A percentile compares a stretch with the other conserved stretches of the same genome.
phyloP scores from a whole-genome alignment of 768 basidiomycete species.

The Mycena latifolia region DNA sequence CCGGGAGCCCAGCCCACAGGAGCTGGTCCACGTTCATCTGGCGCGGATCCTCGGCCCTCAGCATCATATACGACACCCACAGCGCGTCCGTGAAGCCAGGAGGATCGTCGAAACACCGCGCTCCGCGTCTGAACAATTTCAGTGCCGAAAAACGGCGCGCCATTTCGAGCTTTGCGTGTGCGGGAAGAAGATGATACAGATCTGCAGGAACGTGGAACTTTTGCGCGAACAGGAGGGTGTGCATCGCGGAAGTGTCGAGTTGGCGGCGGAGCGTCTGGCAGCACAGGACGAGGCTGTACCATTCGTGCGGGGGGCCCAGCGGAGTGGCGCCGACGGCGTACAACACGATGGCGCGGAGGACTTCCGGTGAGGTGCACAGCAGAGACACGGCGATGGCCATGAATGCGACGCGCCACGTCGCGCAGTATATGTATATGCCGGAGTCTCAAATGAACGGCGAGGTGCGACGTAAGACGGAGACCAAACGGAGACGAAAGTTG shows the following conservation, averaged over 20 bases:
- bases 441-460: constrained; percentile 25
- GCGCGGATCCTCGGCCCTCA: constrained; percentile 63
- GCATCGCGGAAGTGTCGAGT: constrained; percentile 35
- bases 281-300: constrained; percentile 28
- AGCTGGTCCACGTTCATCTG: constrained; percentile 63
- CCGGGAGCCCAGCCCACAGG: constrained; percentile 54
- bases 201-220: constrained; percentile 64
- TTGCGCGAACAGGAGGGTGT: constrained; percentile 55
- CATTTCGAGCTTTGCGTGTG: constrained; percentile 58
- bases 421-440: constrained; percentile 27
- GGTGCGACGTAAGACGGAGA: constrained; percentile 16
- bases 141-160: constrained; percentile 58
- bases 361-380: constrained; percentile 28
- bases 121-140: constrained; percentile 55
- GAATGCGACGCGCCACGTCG: not conserved
- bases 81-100: constrained; percentile 57
- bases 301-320: constrained; percentile 28
- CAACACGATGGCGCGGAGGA: constrained; percentile 27
- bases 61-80: constrained; percentile 68
- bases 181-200: constrained; percentile 50
- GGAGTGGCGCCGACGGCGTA: constrained; percentile 7
- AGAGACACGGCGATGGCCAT: constrained; percentile 19
- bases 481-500: not conserved
- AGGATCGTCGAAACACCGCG: constrained; percentile 44
- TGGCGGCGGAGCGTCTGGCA: constrained; percentile 23